Conservation (phyloP, 75 land plant species). For the Pinus albicaulis region DNA sequence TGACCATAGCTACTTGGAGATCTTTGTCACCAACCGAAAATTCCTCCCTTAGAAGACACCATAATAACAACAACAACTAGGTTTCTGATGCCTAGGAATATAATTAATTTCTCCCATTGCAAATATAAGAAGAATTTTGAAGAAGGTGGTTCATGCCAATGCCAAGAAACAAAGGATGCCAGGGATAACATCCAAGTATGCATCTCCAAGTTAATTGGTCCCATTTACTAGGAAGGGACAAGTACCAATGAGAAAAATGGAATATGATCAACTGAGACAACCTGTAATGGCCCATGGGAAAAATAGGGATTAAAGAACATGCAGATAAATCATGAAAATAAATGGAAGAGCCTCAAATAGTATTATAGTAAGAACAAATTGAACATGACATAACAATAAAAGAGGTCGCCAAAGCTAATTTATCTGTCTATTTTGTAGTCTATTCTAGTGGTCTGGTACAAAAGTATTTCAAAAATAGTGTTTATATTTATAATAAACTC, state of each 20-base stretch:
- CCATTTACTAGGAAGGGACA: conserved; percentile 79
- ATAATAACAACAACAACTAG: background rate
- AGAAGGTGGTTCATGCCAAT: conserved; percentile 64
- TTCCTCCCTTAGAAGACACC: background rate
- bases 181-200: conserved; percentile 83
- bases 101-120: conserved; percentile 69
- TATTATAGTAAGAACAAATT: no score
- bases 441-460: no score
- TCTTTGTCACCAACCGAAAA: background rate
- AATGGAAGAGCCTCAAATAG: no score
- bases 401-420: no score
- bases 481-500: no score
- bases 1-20: background rate
- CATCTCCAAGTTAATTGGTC: conserved; percentile 80
- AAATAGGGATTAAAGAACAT: conserved; percentile 77
- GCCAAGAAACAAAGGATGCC: conserved; percentile 74
- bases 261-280: conserved; percentile 78
- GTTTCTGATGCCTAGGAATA: conserved; percentile 19
- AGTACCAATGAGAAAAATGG: conserved; percentile 72
- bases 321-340: conserved; percentile 21
- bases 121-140: conserved; percentile 73
- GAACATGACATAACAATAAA: no score
- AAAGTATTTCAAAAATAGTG: no score
- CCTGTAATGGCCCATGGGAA: conserved; percentile 78
- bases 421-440: no score